These are phyloP conservation scores for Vigna nakashimae DNA, from an alignment of 306 rosid genomes.

Conservation along the genomic window DNA sequence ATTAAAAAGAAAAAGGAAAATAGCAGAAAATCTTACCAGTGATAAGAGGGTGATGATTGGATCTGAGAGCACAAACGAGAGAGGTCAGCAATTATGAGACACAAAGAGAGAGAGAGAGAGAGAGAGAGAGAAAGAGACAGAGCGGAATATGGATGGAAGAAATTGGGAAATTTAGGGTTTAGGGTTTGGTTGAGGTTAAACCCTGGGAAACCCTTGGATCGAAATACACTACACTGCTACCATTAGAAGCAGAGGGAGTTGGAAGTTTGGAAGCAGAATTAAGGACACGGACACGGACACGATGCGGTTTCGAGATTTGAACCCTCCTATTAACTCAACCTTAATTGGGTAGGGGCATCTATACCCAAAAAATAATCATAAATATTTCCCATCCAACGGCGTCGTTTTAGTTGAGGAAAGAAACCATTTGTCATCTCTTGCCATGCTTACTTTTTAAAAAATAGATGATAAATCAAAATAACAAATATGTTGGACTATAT, in stretches of 20 bases:
- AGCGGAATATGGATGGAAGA: not conserved
- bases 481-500: no score
- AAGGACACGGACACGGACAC: conserved; percentile 33
- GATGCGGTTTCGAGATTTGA: conserved; percentile 46
- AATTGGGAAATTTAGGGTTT: conserved; percentile 41
- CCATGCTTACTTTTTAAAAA: no score
- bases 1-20: conserved; percentile 11
- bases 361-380: not conserved
- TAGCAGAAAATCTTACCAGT: conserved; percentile 36
- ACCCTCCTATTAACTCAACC: conserved; percentile 15
- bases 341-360: conserved; percentile 1
- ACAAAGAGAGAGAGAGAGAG: not conserved
- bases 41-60: conserved; percentile 32
- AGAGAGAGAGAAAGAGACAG: not conserved
- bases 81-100: conserved; percentile 7
- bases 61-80: conserved; percentile 34
- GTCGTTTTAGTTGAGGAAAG: not conserved
- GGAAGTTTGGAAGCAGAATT: conserved; percentile 34
- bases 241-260: conserved; percentile 10
- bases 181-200: conserved; percentile 39
- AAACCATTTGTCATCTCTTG: no score
- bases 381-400: not conserved
- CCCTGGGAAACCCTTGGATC: conserved; percentile 46
- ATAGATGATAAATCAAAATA: no score
- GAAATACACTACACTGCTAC: not conserved